These are phyloP conservation scores for Phytophthora meadii DNA, from an alignment of 352 stramenopile species.

Conservation along the genomic window DNA sequence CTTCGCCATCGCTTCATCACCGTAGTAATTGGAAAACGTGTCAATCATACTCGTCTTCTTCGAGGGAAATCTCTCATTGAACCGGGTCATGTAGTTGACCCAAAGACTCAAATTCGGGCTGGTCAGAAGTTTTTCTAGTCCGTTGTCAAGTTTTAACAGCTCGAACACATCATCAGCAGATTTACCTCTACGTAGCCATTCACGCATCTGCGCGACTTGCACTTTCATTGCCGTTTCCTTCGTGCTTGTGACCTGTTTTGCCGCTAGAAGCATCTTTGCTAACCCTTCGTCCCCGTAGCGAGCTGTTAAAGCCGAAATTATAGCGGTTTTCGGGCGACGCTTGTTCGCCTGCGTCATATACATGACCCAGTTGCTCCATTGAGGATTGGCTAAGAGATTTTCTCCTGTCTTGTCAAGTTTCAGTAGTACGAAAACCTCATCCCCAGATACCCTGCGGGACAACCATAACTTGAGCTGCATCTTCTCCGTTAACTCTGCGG, in stretches of 20 bases:
- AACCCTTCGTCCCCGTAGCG: slow-evolving; percentile 1
- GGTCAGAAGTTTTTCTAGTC: slow-evolving; percentile 3
- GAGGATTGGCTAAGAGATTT: neutral
- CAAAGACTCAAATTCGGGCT: slow-evolving; percentile 1
- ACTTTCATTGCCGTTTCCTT: neutral
- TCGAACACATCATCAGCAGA: neutral
- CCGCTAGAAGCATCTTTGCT: neutral
- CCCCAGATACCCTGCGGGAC: neutral
- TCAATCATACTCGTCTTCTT: slow-evolving; percentile 3
- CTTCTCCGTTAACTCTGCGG: too few relatives aligned
- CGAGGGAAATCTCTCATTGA: neutral
- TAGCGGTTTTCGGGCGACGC: neutral
- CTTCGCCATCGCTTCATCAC: slow-evolving; percentile 1
- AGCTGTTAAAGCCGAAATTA: neutral
- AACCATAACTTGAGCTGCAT: too few relatives aligned
- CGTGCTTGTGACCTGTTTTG: neutral
- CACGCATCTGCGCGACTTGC: neutral
- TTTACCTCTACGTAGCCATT: neutral
- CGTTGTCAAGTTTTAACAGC: slow-evolving; percentile 5
- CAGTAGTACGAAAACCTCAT: neutral
- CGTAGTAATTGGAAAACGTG: neutral
- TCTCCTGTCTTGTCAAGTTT: neutral
- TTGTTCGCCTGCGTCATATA: neutral
- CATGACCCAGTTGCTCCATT: neutral
- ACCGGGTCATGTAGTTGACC: slow-evolving; percentile 1